phyloP scores from a whole-genome alignment of 2,329 filamentous ascomycete species.

The Dothideomycetidae sp. region DNA sequence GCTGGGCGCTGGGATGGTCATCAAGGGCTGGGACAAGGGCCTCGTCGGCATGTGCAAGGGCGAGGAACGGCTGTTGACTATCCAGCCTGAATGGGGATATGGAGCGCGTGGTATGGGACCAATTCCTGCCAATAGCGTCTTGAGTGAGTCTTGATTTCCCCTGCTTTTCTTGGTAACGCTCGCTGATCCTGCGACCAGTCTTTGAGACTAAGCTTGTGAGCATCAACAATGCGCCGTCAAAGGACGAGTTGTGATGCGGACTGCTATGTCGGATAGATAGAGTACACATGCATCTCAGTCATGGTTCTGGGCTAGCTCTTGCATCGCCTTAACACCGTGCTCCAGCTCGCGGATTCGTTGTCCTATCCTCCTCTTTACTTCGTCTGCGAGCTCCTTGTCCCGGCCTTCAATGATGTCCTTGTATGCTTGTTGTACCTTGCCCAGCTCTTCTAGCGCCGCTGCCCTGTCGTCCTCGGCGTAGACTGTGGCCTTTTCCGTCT shows the following conservation, averaged over 20 bases:
- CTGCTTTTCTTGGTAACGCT: constrained; percentile 1
- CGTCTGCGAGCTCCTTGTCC: constrained; percentile 31
- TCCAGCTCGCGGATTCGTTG: constrained; percentile 40
- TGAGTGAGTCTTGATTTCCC: constrained; percentile 49
- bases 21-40: constrained; percentile 92
- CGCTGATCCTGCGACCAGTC: constrained; percentile 34
- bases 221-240: constrained; percentile 53
- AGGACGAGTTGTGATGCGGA: constrained; percentile 21
- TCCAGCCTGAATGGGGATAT: constrained; percentile 77
- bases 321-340: constrained; percentile 36
- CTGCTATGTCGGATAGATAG: neutral
- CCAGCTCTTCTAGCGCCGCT: constrained; percentile 39
- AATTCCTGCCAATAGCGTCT: constrained; percentile 69
- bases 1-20: constrained; percentile 73
- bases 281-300: constrained; percentile 22
- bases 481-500: constrained; percentile 39
- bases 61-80: constrained; percentile 82
- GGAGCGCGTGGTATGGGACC: constrained; percentile 65
- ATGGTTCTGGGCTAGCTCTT: constrained; percentile 36
- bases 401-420: constrained; percentile 27
- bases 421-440: constrained; percentile 35
- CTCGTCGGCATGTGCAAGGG: constrained; percentile 89
- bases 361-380: constrained; percentile 38
- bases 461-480: constrained; percentile 42
- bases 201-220: constrained; percentile 84